Base-by-base conservation (phyloP, 768 basidiomycete species). In the Xerocomus potaroensis region DNA sequence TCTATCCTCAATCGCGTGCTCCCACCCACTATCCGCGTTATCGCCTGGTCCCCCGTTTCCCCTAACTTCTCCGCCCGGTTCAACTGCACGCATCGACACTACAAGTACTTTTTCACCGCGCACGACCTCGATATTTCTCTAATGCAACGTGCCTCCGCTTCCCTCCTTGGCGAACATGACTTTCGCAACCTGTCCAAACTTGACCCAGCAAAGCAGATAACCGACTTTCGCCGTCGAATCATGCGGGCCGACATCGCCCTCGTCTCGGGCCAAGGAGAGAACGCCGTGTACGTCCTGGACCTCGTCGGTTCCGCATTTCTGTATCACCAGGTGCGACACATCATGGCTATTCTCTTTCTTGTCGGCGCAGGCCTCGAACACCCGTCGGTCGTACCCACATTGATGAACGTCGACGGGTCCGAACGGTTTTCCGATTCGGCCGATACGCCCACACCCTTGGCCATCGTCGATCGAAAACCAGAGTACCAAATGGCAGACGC, bases 111-210 rank as follows among this genome's bases (percentile, higher is more conserved):
- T 67, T 98, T 99, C 73, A 77, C 81, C 27, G 67, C 80, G 0
- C 68, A 73, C 26, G 68, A 68, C 24, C 80, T 97, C 44, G 80
- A 94, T 66, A 62, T 94, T 23, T 59, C 69, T 2, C 74, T 72
- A 37, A 97, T 98, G 93, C 78, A 76, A 50, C 73, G 78, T 27
- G 94, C 81, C 1, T 90, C 90, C 0, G 52, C 69, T 2, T 70
- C 76, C 6, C 73, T 99, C 39, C 66, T 91, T 23, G 95, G 95
- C 29, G 81, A 87, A 51, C 93, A 97, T 70, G 95, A 97, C 69
- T 98, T 96, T 60, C 81, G 94, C 14, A 98, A 98, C 60, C 74
- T 97, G 27, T 96, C 91, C 74, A 97, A 94, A 63, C 69, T 98
- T 18, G 95, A 98, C 62, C 79, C 91, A 0, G 76, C 81, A 27